Percentiles rank a stretch among this genome's conserved stretches.
phyloP scores from a whole-genome alignment of 306 rosid species.

The Hippophae gyantsensis region DNA sequence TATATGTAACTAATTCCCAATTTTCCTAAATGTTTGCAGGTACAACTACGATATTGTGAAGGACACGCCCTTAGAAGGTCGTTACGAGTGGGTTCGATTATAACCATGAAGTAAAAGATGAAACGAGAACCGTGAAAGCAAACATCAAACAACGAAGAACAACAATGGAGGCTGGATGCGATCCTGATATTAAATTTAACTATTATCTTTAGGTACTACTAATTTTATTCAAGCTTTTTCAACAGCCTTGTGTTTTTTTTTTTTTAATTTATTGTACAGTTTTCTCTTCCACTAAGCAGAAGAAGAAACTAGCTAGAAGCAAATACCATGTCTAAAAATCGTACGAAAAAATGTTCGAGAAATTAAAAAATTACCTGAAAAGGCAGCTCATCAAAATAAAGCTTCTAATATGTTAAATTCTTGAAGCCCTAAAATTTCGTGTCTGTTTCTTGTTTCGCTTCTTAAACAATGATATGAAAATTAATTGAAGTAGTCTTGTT shows the following conservation, averaged over 20 bases:
- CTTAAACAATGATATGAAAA: no score
- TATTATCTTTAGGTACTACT: slow-evolving; percentile 22
- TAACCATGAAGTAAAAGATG: slow-evolving; percentile 36
- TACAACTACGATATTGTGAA: slow-evolving; percentile 67
- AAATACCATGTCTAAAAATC: slow-evolving; percentile 19
- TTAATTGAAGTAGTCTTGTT: background rate
- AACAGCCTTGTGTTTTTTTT: background rate
- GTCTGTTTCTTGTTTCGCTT: slow-evolving; percentile 22
- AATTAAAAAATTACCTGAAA: background rate
- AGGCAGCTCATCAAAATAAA: background rate
- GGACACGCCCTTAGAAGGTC: slow-evolving; percentile 81
- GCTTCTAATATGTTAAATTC: background rate
- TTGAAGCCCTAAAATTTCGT: slow-evolving; percentile 27
- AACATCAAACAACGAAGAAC: slow-evolving; percentile 5
- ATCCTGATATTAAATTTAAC: slow-evolving; percentile 24
- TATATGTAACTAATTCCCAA: background rate
- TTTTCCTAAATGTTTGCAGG: slow-evolving; percentile 32
- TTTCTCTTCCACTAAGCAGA: slow-evolving; percentile 10
- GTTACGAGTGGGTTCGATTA: slow-evolving; percentile 72
- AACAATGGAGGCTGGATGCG: background rate
- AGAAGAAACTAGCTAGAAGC: slow-evolving; percentile 1
- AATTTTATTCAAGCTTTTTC: background rate
- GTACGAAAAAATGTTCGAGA: background rate
- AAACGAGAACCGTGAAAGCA: background rate
- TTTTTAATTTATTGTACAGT: slow-evolving; percentile 31